Percentiles rank a stretch among this genome's conserved stretches.
Conservation (phyloP, 169 alveolate genomes). For the Babesia bigemina region DNA sequence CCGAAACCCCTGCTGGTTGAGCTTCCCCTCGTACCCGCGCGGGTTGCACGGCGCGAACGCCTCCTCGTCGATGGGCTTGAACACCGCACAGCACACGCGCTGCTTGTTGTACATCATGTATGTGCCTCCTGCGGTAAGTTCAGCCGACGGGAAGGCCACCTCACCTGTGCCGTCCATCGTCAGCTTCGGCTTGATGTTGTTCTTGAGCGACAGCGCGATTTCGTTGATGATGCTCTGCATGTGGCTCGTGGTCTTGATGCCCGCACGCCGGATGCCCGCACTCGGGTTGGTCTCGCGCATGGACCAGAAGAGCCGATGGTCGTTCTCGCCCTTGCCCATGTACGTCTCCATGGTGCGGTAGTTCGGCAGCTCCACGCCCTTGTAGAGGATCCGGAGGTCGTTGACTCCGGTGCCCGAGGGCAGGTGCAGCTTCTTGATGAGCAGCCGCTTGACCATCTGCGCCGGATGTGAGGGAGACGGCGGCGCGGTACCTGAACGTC, state of each 20-base stretch:
- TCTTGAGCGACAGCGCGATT: constrained; percentile 86
- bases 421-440: constrained; percentile 83
- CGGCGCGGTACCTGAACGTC: constrained; percentile 76
- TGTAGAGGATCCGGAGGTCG: constrained; percentile 83
- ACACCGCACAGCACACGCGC: constrained; percentile 90
- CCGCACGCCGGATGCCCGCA: constrained; percentile 58
- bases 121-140: constrained; percentile 86
- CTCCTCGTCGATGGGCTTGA: constrained; percentile 98
- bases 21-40: constrained; percentile 92
- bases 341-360: constrained; percentile 86
- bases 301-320: constrained; percentile 62
- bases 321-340: constrained; percentile 57
- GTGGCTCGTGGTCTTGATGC: constrained; percentile 51
- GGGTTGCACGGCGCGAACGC: constrained; percentile 98
- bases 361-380: constrained; percentile 88
- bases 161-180: constrained; percentile 95
- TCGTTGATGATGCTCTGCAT: constrained; percentile 81
- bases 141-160: background rate
- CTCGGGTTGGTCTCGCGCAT: constrained; percentile 41
- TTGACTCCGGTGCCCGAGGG: constrained; percentile 76
- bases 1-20: constrained; percentile 93
- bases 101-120: constrained; percentile 88
- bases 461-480: background rate
- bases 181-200: constrained; percentile 93
- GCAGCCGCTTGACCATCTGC: constrained; percentile 83